phyloP scores from a whole-genome alignment of 2,329 filamentous ascomycete genomes.

The Bipolaris bicolor region DNA sequence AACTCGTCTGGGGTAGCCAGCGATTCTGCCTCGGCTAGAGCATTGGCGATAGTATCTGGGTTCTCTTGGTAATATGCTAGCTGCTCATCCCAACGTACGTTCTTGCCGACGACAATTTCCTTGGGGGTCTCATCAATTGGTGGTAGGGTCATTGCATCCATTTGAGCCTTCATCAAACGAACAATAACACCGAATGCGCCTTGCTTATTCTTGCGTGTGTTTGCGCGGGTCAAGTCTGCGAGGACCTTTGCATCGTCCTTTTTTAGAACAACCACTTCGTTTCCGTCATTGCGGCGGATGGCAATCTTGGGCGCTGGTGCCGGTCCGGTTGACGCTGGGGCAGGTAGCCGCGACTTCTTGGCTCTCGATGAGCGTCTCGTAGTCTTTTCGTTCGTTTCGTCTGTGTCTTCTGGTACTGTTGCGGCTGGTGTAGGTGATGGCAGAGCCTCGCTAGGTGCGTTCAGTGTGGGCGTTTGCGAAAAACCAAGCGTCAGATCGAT shows the following conservation, averaged over 20 bases:
- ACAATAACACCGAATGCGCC: slow-evolving; percentile 52
- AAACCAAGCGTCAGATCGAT: slow-evolving; percentile 42
- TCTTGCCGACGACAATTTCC: slow-evolving; percentile 34
- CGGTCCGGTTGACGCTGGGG: slow-evolving; percentile 27
- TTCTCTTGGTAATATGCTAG: slow-evolving; percentile 54
- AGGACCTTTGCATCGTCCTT: slow-evolving; percentile 58
- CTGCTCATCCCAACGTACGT: slow-evolving; percentile 56
- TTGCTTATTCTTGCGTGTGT: slow-evolving; percentile 60
- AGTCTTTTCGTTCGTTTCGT: slow-evolving; percentile 22
- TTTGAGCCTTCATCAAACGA: slow-evolving; percentile 51
- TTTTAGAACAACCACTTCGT: slow-evolving; percentile 54
- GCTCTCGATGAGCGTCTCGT: slow-evolving; percentile 45
- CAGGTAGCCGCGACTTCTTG: slow-evolving; percentile 46
- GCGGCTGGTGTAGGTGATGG: slow-evolving; percentile 24
- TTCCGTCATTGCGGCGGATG: slow-evolving; percentile 51
- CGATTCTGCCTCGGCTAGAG: slow-evolving; percentile 38
- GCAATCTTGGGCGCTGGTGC: slow-evolving; percentile 50
- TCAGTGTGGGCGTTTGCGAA: slow-evolving; percentile 37
- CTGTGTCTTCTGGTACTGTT: slow-evolving; percentile 18
- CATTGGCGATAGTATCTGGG: slow-evolving; percentile 35
- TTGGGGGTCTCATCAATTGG: slow-evolving; percentile 20
- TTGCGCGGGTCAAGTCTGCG: slow-evolving; percentile 52
- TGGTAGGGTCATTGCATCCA: slow-evolving; percentile 33
- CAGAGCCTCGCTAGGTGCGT: slow-evolving; percentile 22
- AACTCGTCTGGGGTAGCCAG: slow-evolving; percentile 44